phyloP scores from a whole-genome alignment of 2,329 filamentous ascomycete species.

The Colletotrichum musicola region DNA sequence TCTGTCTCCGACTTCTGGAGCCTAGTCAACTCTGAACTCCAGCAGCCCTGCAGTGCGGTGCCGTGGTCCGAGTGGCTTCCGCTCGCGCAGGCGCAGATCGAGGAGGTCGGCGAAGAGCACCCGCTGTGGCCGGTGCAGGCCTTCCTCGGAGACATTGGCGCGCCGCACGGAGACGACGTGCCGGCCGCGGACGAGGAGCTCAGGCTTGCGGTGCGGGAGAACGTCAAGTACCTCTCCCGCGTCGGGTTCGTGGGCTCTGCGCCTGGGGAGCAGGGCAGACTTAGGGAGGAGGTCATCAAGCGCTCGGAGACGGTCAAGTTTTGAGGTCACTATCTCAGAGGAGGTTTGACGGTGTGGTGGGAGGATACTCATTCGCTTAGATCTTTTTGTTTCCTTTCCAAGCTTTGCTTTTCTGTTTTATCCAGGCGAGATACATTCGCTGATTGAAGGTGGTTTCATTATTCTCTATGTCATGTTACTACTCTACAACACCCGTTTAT shows the following conservation, averaged over 20 bases:
- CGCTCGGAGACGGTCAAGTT: constrained; percentile 7
- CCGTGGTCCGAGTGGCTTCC: constrained; percentile 39
- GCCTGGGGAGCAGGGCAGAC: not conserved
- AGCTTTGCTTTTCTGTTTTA: too few species aligned
- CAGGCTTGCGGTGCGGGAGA: not conserved
- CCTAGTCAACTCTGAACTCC: constrained; percentile 38
- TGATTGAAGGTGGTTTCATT: too few species aligned
- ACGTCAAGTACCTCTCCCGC: constrained; percentile 3
- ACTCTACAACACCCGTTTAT: too few species aligned
- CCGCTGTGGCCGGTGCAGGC: constrained; percentile 43
- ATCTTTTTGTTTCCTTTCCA: too few species aligned
- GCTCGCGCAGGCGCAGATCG: constrained; percentile 30
- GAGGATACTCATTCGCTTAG: too few species aligned
- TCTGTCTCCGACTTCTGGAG: constrained; percentile 38
- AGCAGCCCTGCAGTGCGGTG: constrained; percentile 28
- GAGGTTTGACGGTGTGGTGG: too few species aligned
- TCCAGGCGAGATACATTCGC: too few species aligned
- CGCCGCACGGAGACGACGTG: not conserved
- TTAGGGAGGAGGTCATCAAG: constrained; percentile 4
- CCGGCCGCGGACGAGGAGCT: not conserved
- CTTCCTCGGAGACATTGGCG: constrained; percentile 39
- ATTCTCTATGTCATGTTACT: too few species aligned
- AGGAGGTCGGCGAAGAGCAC: constrained; percentile 36
- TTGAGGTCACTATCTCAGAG: not conserved
- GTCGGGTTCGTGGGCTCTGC: constrained; percentile 4